These are phyloP conservation scores for Colletotrichum falcatum DNA, from an alignment of 2,329 filamentous ascomycete species.

Conservation along the genomic window DNA sequence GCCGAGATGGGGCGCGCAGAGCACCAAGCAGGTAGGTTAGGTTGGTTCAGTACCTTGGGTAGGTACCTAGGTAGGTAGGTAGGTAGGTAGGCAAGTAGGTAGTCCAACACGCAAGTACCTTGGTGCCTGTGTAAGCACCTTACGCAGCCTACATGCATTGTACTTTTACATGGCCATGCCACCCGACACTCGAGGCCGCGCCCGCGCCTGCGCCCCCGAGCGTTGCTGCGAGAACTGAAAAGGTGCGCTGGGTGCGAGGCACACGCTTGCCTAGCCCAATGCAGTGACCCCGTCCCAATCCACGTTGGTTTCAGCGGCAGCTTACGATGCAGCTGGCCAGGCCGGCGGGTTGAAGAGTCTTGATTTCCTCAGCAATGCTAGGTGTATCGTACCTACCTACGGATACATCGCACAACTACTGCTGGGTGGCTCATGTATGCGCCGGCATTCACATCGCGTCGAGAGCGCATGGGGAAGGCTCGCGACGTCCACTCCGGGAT, in stretches of 20 bases:
- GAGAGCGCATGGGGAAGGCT: neutral
- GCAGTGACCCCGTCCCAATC: conserved; percentile 31
- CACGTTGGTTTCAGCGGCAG: conserved; percentile 37
- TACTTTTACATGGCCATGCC: neutral
- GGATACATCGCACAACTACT: too few species aligned
- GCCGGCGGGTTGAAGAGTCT: conserved; percentile 9
- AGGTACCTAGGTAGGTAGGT: too few species aligned
- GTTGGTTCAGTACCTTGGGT: too few species aligned
- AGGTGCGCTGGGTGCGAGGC: conserved; percentile 13
- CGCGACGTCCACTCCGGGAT: neutral
- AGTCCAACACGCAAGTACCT: too few species aligned
- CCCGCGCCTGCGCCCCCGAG: neutral
- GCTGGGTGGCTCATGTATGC: conserved; percentile 7
- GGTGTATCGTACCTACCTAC: too few species aligned
- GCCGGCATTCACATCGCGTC: conserved; percentile 6
- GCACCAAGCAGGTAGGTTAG: neutral
- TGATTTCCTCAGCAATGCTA: conserved; percentile 2
- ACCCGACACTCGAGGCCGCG: conserved; percentile 7
- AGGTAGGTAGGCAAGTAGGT: too few species aligned
- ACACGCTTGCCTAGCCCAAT: conserved; percentile 35
- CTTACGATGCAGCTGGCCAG: conserved; percentile 31
- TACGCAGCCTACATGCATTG: neutral
- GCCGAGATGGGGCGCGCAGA: neutral
- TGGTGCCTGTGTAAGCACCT: too few species aligned
- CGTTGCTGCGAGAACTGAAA: conserved; percentile 5